Base-by-base conservation (phyloP, 345 rosid genomes). In the Aegle marmelos region DNA sequence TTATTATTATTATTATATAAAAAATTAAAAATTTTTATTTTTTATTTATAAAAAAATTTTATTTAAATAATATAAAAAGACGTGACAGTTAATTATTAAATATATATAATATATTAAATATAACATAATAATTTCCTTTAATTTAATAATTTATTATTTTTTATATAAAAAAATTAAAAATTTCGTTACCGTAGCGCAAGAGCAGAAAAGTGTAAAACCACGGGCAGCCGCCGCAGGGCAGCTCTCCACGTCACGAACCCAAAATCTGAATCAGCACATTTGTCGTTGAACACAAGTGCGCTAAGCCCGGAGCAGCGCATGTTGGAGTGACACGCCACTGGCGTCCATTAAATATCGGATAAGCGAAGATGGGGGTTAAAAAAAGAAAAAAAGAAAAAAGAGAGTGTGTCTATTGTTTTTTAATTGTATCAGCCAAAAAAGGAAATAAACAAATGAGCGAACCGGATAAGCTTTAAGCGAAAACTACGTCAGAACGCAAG, bases 331-430 rank as follows among this genome's bases (percentile, higher is more conserved):
- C 64, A 66, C 72, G 79, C 54, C 62, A 66, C 9, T 66, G 89
- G 88, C 84, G 78, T 84, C 73, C 85, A 85, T 63, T 79, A n/a
- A 86, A 73, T 41, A 62, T 78, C 90, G 90, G 91, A 90, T 81
- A 86, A 84, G 81, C 39, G 57, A 13, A 13, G n/a, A n/a, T n/a
- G n/a, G 50, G 48, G 2, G 1, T 37, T 8, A 8, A 37, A 37
- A 37, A 37, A 37, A 39, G 2, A 41, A 41, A 41, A 37, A 36
- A 36, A 6, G 1, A 7, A 36, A 7, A 36, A 8, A 8, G 3
- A 41, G 17, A 45, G 50, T 13, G 50, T 13, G 50, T 13, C 5
- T 13, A 56, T 56, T 21, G 2, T 56, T 22, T 58, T 22, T 58
- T 2, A 22, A 58, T 58, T 45, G 4, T 58, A 61, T 27, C 16